These are phyloP conservation scores for Trypanosoma cruzi DNA, from an alignment of 208 protist species.

Conservation along the genomic window DNA sequence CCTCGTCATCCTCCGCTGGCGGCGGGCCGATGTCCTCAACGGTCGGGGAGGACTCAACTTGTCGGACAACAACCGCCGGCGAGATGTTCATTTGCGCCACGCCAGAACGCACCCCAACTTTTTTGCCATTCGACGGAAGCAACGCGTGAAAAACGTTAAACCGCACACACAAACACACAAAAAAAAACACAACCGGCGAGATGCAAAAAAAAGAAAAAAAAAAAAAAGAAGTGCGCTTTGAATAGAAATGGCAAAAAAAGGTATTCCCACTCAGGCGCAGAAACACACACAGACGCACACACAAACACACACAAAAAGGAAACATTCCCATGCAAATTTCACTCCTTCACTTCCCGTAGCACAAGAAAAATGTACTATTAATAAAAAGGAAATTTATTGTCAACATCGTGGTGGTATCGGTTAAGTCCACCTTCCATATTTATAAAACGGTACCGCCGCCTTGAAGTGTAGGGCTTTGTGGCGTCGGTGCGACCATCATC, in stretches of 20 bases:
- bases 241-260: too few relatives aligned
- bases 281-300: background rate
- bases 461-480: background rate
- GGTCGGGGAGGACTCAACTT: background rate
- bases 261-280: background rate
- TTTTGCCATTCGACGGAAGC: background rate
- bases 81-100: background rate
- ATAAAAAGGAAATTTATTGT: constrained; percentile 68
- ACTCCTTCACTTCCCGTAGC: background rate
- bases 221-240: constrained; percentile 24
- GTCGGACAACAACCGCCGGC: too few relatives aligned
- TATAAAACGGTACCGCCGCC: constrained; percentile 22
- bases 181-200: background rate
- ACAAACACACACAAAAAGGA: constrained; percentile 1
- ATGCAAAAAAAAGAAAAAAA: constrained; percentile 28
- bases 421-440: constrained; percentile 90
- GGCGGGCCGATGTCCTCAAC: too few relatives aligned
- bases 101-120: background rate
- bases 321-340: background rate
- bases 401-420: constrained; percentile 56
- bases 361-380: constrained; percentile 27
- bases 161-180: background rate
- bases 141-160: background rate
- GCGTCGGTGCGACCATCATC: background rate
- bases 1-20: background rate